Evolutionary conservation across 371 early-diverging fungal species (phyloP).

Genomic region (Zopfochytrium polystomum): DNA sequence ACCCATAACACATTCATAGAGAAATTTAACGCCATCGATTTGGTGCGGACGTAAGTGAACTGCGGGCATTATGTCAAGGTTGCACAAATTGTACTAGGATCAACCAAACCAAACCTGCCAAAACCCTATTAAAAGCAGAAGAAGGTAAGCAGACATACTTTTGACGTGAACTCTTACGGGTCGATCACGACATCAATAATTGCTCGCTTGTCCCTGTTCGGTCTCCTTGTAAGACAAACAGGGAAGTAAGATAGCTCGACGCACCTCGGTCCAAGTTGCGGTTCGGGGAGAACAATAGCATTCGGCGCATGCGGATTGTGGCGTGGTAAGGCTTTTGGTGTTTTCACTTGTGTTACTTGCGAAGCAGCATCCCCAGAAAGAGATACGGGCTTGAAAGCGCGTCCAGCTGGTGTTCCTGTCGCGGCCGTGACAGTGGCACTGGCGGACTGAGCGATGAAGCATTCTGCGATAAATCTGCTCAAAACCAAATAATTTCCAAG

Average conservation of each 20-base stretch:
- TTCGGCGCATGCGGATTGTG: slow-evolving; percentile 37
- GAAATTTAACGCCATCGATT: slow-evolving; percentile 56
- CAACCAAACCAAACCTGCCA: neutral
- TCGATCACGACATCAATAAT: slow-evolving; percentile 60
- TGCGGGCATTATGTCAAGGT: neutral
- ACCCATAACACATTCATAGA: slow-evolving; percentile 58
- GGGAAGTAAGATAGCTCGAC: neutral
- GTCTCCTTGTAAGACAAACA: slow-evolving; percentile 7
- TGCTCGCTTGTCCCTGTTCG: slow-evolving; percentile 4
- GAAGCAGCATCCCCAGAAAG: neutral
- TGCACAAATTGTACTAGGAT: slow-evolving; percentile 1
- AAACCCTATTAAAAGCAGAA: no score
- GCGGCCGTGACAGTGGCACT: slow-evolving; percentile 17
- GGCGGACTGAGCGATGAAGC: slow-evolving; percentile 18
- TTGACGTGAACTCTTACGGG: slow-evolving; percentile 35
- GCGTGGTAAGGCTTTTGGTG: slow-evolving; percentile 19
- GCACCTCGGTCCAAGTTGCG: slow-evolving; percentile 1
- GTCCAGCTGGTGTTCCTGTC: slow-evolving; percentile 8
- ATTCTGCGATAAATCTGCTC: slow-evolving; percentile 25
- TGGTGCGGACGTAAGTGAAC: slow-evolving; percentile 52
- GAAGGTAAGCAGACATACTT: no score
- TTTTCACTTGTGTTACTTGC: neutral
- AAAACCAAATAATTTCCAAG: neutral
- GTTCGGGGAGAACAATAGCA: slow-evolving; percentile 44
- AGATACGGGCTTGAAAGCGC: slow-evolving; percentile 1